A percentile compares a stretch with the other conserved stretches of the same genome.
These are phyloP conservation scores for Mycena galericulata DNA, from an alignment of 768 basidiomycete genomes.

Conservation along the genomic window DNA sequence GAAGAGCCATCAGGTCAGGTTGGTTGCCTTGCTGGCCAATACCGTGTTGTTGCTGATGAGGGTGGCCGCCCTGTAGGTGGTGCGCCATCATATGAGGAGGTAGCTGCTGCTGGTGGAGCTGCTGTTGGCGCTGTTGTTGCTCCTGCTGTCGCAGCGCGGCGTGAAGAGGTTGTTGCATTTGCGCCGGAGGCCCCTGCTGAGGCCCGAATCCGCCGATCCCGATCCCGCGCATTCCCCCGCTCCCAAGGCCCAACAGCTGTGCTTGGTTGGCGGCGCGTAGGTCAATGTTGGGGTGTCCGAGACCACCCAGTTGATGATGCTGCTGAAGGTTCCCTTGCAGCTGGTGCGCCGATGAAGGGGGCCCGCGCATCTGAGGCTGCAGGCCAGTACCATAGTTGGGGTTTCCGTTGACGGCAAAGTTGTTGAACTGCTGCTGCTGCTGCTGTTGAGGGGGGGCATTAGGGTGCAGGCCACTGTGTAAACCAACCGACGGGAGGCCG, in stretches of 20 bases:
- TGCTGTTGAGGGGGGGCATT: constrained; percentile 58
- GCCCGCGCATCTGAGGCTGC: constrained; percentile 62
- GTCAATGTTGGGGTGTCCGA: constrained; percentile 70
- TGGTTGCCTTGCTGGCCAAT: constrained; percentile 62
- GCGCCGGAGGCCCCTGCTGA: constrained; percentile 59
- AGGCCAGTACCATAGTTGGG: constrained; percentile 57
- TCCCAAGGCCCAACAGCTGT: constrained; percentile 63
- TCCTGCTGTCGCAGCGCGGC: constrained; percentile 59
- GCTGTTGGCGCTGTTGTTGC: constrained; percentile 49
- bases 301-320: constrained; percentile 62
- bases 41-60: constrained; percentile 74
- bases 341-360: constrained; percentile 61
- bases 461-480: constrained; percentile 60
- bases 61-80: constrained; percentile 52
- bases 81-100: constrained; percentile 66
- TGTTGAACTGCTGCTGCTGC: constrained; percentile 63
- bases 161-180: constrained; percentile 57
- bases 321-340: constrained; percentile 58
- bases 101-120: constrained; percentile 57
- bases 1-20: constrained; percentile 84
- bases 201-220: constrained; percentile 56
- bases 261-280: constrained; percentile 63
- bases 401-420: constrained; percentile 58
- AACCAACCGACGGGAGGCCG: constrained; percentile 55
- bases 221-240: constrained; percentile 56